Base-by-base conservation (phyloP, 2,329 filamentous ascomycete genomes). In the Ceratocystis variospora region DNA sequence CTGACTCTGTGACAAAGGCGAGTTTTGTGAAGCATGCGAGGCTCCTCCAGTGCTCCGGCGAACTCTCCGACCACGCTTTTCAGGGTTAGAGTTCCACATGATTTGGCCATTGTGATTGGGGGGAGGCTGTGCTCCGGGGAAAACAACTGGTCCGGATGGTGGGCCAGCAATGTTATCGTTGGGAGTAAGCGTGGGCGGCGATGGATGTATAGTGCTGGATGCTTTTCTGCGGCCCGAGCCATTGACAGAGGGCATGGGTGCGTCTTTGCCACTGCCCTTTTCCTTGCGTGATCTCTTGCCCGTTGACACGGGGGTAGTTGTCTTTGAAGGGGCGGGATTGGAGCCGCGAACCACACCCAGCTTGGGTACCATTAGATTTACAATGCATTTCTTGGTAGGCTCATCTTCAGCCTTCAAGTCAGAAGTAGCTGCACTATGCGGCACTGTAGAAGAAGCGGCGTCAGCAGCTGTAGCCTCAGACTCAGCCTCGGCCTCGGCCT, bases 61-160 rank as follows among this genome's bases (percentile, higher is more conserved):
- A 3, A 62, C 62, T 25, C 62, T 62, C 28, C 66, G 66, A 22
- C 66, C 61, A 44, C 66, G 66, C 44, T 63, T 65, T 25, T 68
- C 63, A 1, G 59, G 55, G 28, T 68, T 65, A 17, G 64, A 62
- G 46, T 68, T 68, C 66, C 66, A 68, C 66, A 68, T 68, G 48
- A 68, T 65, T 41, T 68, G 66, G n/a, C 66, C 66, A 48, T 68
- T 68, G 63, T 68, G 64, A 44, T 68, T 68, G 2, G 63, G 66
- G 1, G 66, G 66, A 6, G 66, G 63, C 15, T 55, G 48, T 22
- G 55, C 59, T 5, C 62, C 63, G 12, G 59, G 55, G 8, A 57
- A 65, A 6, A 44, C 46, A 10, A 62, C 44, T 2, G 57, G 61
- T 2, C 63, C 63, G 22, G 63, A 66, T 15, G 66, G 61, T 7